Evolutionary conservation across 306 rosid genomes (phyloP).

Genomic region (Myrica gale): DNA sequence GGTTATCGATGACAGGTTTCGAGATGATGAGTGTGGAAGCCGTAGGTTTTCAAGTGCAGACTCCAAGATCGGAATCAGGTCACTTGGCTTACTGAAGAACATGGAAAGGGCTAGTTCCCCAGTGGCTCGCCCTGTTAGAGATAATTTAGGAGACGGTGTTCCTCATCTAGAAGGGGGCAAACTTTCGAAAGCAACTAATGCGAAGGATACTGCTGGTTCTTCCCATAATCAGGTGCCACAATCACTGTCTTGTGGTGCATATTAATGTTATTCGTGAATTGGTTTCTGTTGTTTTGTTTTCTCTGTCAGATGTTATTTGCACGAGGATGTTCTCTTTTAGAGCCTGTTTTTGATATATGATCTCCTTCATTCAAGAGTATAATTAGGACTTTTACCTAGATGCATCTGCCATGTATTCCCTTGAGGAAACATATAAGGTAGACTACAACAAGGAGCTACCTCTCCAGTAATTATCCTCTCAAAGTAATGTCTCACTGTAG

Average conservation of each 20-base stretch:
- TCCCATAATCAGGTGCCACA: constrained; percentile 32
- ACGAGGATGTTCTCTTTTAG: not conserved
- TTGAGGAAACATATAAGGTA: not conserved
- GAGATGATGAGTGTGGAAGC: constrained; percentile 44
- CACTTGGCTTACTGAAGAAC: constrained; percentile 34
- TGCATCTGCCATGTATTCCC: not conserved
- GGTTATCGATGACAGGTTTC: constrained; percentile 79
- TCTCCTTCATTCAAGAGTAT: not conserved
- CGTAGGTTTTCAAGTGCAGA: constrained; percentile 41
- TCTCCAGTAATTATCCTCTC: not conserved
- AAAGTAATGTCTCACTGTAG: not conserved
- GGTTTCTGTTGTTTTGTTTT: not conserved
- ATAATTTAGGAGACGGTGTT: constrained; percentile 26
- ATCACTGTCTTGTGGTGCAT: constrained; percentile 9
- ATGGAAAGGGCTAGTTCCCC: constrained; percentile 27
- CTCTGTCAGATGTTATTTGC: not conserved
- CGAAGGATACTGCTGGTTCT: constrained; percentile 28
- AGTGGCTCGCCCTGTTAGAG: constrained; percentile 22
- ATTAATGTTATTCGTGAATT: not conserved
- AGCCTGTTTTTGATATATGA: not conserved
- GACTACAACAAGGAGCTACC: not conserved
- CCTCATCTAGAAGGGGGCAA: constrained; percentile 35
- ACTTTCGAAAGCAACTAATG: constrained; percentile 28
- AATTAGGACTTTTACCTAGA: not conserved
- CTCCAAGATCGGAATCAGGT: constrained; percentile 34